Evolutionary conservation across 2,329 filamentous ascomycete genomes (phyloP).

Genomic region (Biscogniauxia mediterranea): DNA sequence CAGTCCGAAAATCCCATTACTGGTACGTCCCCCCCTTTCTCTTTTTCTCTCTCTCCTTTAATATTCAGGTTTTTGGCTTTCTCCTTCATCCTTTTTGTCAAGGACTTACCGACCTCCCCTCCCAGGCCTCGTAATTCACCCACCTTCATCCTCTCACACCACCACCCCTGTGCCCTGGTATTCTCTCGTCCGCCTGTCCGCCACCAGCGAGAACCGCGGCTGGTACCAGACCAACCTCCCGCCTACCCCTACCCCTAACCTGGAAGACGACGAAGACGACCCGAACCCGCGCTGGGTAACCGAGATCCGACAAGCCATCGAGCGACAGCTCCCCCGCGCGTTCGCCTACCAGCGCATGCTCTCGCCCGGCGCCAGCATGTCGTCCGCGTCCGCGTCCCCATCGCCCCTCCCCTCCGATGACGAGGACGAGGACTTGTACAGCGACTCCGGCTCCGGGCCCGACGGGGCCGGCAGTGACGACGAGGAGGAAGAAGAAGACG

Average conservation of each 20-base stretch:
- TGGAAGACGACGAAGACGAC: conserved; percentile 6
- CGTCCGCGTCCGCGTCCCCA: conserved; percentile 33
- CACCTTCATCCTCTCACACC: conserved; percentile 31
- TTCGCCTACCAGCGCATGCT: conserved; percentile 37
- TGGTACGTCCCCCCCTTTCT: conserved; percentile 29
- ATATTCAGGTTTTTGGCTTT: too few relatives aligned
- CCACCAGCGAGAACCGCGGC: conserved; percentile 47
- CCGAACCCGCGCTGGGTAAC: conserved; percentile 45
- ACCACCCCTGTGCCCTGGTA: conserved; percentile 43
- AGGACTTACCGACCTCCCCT: conserved; percentile 1
- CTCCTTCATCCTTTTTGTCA: conserved; percentile 14
- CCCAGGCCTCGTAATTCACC: conserved; percentile 49
- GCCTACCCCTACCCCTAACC: conserved; percentile 29
- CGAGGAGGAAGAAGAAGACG: conserved; percentile 24
- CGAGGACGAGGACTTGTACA: conserved; percentile 18
- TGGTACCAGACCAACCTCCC: conserved; percentile 54
- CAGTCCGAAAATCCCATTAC: conserved; percentile 44
- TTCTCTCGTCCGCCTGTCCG: conserved; percentile 52
- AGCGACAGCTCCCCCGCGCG: conserved; percentile 44
- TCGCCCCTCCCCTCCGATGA: conserved; percentile 32
- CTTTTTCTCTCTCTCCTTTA: neutral
- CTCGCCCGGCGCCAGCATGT: conserved; percentile 6
- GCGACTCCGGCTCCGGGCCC: too few relatives aligned
- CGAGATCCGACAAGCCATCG: conserved; percentile 44
- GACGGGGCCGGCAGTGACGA: conserved; percentile 27